Conservation (phyloP, 2,329 filamentous ascomycete genomes). For the Arthrobotrys musiformis region DNA sequence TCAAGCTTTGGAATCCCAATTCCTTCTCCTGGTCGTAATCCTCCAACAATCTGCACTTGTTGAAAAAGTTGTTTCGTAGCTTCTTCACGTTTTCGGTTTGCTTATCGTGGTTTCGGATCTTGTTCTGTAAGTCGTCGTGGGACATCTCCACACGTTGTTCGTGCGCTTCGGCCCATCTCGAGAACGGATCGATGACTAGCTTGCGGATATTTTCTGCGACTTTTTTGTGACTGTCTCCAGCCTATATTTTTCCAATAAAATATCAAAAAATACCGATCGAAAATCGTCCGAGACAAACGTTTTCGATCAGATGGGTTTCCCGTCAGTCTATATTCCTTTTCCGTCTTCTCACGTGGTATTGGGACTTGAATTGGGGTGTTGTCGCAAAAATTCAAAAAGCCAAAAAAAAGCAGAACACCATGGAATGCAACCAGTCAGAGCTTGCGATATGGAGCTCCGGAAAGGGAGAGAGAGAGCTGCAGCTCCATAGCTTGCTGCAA, state of each 20-base stretch:
- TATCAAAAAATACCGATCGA: conserved; percentile 29
- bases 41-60: conserved; percentile 95
- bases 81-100: conserved; percentile 92
- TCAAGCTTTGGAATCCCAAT: conserved; percentile 84
- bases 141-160: conserved; percentile 90
- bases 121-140: conserved; percentile 89
- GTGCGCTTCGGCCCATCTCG: conserved; percentile 95
- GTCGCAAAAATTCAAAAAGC: conserved; percentile 20
- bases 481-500: no score
- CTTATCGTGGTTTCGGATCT: conserved; percentile 91
- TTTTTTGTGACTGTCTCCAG: conserved; percentile 88
- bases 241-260: conserved; percentile 70
- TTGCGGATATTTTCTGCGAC: conserved; percentile 97
- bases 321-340: conserved; percentile 17
- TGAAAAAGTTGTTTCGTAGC: conserved; percentile 95
- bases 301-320: conserved; percentile 2
- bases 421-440: conserved; percentile 71
- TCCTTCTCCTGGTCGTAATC: conserved; percentile 99
- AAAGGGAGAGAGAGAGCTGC: no score
- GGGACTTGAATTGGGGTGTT: conserved; percentile 18
- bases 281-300: no score
- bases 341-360: conserved; percentile 12
- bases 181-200: conserved; percentile 91
- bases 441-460: conserved; percentile 82
- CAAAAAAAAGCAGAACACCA: conserved; percentile 68